Percentiles rank a stretch among this genome's conserved stretches.
These are phyloP conservation scores for Aspergillus amoenus DNA, from an alignment of 2,329 filamentous ascomycete genomes.

Conservation along the genomic window DNA sequence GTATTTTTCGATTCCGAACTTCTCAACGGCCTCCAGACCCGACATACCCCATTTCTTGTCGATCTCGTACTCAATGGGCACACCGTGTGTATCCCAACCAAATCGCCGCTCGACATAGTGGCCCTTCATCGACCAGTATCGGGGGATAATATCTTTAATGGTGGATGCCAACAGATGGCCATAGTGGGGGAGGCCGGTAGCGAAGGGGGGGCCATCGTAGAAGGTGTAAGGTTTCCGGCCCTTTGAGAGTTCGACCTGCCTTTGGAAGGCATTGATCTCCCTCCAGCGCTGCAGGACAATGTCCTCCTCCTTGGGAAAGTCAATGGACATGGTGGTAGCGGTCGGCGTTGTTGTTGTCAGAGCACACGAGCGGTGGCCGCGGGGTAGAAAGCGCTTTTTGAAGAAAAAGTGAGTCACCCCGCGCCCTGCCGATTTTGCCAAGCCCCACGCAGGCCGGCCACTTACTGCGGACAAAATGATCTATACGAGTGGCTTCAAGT, in stretches of 20 bases:
- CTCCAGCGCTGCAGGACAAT: conserved; percentile 81
- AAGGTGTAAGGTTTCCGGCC: conserved; percentile 86
- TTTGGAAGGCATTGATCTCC: conserved; percentile 86
- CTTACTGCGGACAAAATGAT: neutral
- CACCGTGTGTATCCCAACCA: conserved; percentile 92
- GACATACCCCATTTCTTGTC: conserved; percentile 93
- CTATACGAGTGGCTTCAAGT: neutral
- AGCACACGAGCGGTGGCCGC: conserved; percentile 18
- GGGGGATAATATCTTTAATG: conserved; percentile 94
- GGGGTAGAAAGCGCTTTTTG: conserved; percentile 22
- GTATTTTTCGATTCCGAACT: conserved; percentile 84
- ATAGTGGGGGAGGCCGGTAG: conserved; percentile 69
- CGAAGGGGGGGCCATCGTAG: conserved; percentile 83
- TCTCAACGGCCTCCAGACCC: conserved; percentile 79
- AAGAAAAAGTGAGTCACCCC: conserved; percentile 21
- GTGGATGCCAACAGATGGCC: conserved; percentile 84
- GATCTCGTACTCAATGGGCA: conserved; percentile 96
- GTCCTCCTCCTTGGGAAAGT: conserved; percentile 92
- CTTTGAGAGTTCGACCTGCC: conserved; percentile 81
- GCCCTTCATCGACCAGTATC: conserved; percentile 98
- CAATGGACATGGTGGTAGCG: conserved; percentile 68
- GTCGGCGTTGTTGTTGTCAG: conserved; percentile 15
- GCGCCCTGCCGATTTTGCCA: conserved; percentile 14
- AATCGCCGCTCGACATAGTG: conserved; percentile 89
- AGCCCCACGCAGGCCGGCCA: conserved; percentile 1